Evolutionary conservation across 768 basidiomycete genomes (phyloP).

Genomic region (Rhodotorula babjevae): DNA sequence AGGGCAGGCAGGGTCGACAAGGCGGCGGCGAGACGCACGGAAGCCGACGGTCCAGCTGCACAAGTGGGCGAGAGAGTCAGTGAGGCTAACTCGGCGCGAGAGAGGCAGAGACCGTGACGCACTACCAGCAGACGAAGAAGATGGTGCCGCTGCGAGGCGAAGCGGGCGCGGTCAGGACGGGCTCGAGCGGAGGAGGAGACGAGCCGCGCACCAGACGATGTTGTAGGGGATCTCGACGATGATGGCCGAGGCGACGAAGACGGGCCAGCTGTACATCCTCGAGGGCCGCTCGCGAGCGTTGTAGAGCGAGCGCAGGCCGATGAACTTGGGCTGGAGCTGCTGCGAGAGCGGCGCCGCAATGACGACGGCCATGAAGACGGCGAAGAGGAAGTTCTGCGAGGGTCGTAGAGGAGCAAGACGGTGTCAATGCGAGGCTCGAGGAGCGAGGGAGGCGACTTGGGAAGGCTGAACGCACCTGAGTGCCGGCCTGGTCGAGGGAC

Average conservation of each 20-base stretch:
- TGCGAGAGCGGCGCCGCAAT: slow-evolving; percentile 55
- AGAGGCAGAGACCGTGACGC: not conserved
- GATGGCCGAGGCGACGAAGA: slow-evolving; percentile 24
- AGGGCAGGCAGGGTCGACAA: not conserved
- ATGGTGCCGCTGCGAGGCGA: slow-evolving; percentile 45
- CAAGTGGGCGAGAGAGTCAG: not conserved
- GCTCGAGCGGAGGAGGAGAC: too few species aligned
- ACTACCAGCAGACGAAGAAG: slow-evolving; percentile 63
- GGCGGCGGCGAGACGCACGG: not conserved
- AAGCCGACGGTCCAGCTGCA: slow-evolving; percentile 11
- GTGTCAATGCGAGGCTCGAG: too few species aligned
- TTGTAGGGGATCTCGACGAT: slow-evolving; percentile 41
- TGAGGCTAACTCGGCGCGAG: not conserved
- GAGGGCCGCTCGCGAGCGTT: slow-evolving; percentile 64
- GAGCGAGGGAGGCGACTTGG: not conserved
- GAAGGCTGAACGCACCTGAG: not conserved
- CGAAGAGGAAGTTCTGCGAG: slow-evolving; percentile 4
- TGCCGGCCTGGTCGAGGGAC: slow-evolving; percentile 28
- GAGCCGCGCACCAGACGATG: slow-evolving; percentile 5
- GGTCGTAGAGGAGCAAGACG: too few species aligned
- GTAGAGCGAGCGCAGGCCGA: slow-evolving; percentile 59
- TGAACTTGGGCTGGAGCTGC: slow-evolving; percentile 62
- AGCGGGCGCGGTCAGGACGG: not conserved
- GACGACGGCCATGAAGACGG: slow-evolving; percentile 34
- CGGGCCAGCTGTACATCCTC: slow-evolving; percentile 62